phyloP scores from a whole-genome alignment of 23 red algal species.

The Gracilariopsis chorda region DNA sequence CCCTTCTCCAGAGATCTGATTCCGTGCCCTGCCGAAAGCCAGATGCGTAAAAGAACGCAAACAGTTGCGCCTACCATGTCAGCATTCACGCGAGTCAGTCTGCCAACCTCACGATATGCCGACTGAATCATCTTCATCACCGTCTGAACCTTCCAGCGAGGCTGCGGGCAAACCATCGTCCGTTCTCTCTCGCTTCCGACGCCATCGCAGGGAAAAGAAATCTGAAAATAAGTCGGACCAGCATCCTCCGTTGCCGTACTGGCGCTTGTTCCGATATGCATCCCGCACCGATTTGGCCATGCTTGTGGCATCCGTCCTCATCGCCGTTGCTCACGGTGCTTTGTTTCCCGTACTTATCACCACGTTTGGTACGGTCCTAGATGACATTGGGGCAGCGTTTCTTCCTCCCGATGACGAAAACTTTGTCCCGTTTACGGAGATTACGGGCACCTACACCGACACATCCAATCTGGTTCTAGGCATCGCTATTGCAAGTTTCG shows the following conservation, averaged over 20 bases:
- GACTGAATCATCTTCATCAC: no score
- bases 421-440: neutral
- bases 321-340: conserved; percentile 64
- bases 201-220: no score
- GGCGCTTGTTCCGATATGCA: conserved; percentile 55
- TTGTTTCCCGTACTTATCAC: conserved; percentile 77
- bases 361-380: conserved; percentile 69
- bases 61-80: no score
- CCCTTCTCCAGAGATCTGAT: no score
- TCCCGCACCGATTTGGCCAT: conserved; percentile 10
- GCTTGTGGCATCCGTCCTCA: conserved; percentile 27
- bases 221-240: neutral
- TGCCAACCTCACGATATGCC: no score
- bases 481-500: neutral
- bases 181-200: no score
- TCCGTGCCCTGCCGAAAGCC: no score
- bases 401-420: neutral
- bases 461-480: neutral
- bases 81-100: no score
- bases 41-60: no score
- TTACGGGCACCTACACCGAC: neutral
- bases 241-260: conserved; percentile 4
- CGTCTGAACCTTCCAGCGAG: no score
- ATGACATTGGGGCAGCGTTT: neutral
- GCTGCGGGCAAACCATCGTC: no score